Evolutionary conservation across 306 rosid genomes (phyloP), one percentile per base, ranked within the genome.

Genomic region (Gastrolobium villosum): DNA sequence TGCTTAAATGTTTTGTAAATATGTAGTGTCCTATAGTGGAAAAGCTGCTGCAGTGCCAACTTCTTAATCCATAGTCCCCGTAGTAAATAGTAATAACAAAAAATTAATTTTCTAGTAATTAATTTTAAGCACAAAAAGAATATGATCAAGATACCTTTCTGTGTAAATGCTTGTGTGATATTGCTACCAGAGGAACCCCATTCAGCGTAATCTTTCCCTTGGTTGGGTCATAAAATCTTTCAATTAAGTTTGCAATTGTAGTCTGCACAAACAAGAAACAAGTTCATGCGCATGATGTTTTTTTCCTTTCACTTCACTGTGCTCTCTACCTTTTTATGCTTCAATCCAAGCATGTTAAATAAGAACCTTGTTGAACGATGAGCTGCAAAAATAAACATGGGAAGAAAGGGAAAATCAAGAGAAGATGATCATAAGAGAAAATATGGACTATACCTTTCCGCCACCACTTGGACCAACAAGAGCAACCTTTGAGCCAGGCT

Each of bases 381-480:
- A 57, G 20, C 62, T 46, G 44, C 48, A 26, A 41, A 80, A 57
- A 49, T 13, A 70, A 83, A 49, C 39, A 65, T 1, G 37, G n/a
- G 30, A 50, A 70, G 54, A 56, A 65, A 36, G 6, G 62, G 14
- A 44, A 40, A 43, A 43, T 5, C 9, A 44, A 50, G 43, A 53
- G 2, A 70, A 54, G 31, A 65, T n/a, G 80, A 55, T 14, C 67
- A 5, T 5, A 75, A 52, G 78, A 50, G 13, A 74, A 31, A 4
- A 35, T 43, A 68, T 63, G 68, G 30, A 67, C 32, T 36, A 71
- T 83, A 90, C 98, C 87, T 93, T 93, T 80, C 98, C 96, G 0
- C 98, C 98, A 39, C 96, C 98, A 4, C 98, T 93, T 10, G 96
- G 98, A 78, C 98, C 98, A 75, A 93, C 96, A 48, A 93, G 98